phyloP scores from a whole-genome alignment of 192 early-diverging fungal genomes.

The Coemansia sp. region DNA sequence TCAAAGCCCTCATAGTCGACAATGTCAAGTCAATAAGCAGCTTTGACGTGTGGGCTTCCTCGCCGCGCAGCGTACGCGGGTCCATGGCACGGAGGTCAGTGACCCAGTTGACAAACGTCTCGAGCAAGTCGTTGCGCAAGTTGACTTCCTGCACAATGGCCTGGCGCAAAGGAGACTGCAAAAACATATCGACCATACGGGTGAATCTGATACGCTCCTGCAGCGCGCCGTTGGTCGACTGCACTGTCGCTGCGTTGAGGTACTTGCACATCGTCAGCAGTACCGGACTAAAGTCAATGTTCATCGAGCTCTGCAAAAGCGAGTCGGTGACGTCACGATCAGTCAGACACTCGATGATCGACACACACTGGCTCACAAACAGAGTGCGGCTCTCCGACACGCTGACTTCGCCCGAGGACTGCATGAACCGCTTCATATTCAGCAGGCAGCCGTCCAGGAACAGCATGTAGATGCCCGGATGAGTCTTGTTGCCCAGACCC shows the following conservation, averaged over 20 bases:
- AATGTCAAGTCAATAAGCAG: slow-evolving; percentile 48
- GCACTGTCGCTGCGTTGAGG: slow-evolving; percentile 41
- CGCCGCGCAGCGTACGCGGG: slow-evolving; percentile 48
- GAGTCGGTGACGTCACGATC: slow-evolving; percentile 52
- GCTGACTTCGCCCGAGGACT: slow-evolving; percentile 52
- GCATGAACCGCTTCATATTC: slow-evolving; percentile 58
- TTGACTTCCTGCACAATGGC: slow-evolving; percentile 56
- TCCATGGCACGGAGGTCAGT: slow-evolving; percentile 59
- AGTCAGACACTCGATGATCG: slow-evolving; percentile 52
- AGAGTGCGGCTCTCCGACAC: slow-evolving; percentile 58
- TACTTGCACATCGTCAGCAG: slow-evolving; percentile 55
- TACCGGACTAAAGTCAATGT: slow-evolving; percentile 56
- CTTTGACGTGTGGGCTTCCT: slow-evolving; percentile 48
- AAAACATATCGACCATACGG: slow-evolving; percentile 50
- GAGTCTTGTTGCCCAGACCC: slow-evolving; percentile 57
- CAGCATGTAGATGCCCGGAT: slow-evolving; percentile 57
- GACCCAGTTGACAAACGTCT: slow-evolving; percentile 59
- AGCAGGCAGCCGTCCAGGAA: slow-evolving; percentile 54
- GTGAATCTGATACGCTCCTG: slow-evolving; percentile 54
- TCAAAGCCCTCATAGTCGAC: slow-evolving; percentile 51
- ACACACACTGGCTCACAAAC: slow-evolving; percentile 59
- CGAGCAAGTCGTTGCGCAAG: slow-evolving; percentile 56
- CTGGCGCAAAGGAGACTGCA: slow-evolving; percentile 56
- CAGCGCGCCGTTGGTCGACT: slow-evolving; percentile 42
- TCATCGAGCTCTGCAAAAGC: slow-evolving; percentile 47